Base-by-base conservation (phyloP, 441 rosid genomes). In the Pelargonium myrrhifolium region DNA sequence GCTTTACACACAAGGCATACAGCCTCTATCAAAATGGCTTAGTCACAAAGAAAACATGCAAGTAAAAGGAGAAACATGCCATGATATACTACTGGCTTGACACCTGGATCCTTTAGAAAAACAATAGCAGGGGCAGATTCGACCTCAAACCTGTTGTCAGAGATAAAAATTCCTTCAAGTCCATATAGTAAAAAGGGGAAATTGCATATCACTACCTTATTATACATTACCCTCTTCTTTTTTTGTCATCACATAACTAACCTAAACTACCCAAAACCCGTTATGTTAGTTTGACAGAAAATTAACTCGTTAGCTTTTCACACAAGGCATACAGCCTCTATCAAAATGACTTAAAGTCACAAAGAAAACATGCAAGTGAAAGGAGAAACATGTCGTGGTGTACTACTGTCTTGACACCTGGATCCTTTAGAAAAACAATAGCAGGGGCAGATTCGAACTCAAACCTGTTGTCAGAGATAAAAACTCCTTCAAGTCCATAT, bases 391-490 rank as follows among this genome's bases (percentile, higher is more conserved):
- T 71, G 81, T 98, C 99, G 78, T 89, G 89, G 74, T 88, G 79
- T 12, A 94, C 96, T 69, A 88, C 74, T 75, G 98, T 97, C 75
- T 89, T 94, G 68, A 79, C 76, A 31, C 99, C 97, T n/a, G 96
- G 91, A 79, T 89, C 99, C 79, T 94, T 94, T 83, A 92, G 64
- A 75, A 92, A 81, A 47, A 87, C 90, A 39, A 89, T 79, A 75
- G 99, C 97, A 74, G 99, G 99, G 60, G 94, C 94, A 75, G 96
- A 85, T 80, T 94, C 99, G 75, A 94, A 92, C 81, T 87, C 96
- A 70, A 92, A 84, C 88, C 99, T 94, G 82, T 72, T 72, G 70
- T 71, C 74, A 71, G 68, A 58, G 42, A 73, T 15, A 45, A 71
- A 58, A 58, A 28, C 31, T 28, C 31, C 2, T 28, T 28, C 31